Base-by-base conservation (phyloP, 768 basidiomycete genomes). In the Termitomyces sp. region DNA sequence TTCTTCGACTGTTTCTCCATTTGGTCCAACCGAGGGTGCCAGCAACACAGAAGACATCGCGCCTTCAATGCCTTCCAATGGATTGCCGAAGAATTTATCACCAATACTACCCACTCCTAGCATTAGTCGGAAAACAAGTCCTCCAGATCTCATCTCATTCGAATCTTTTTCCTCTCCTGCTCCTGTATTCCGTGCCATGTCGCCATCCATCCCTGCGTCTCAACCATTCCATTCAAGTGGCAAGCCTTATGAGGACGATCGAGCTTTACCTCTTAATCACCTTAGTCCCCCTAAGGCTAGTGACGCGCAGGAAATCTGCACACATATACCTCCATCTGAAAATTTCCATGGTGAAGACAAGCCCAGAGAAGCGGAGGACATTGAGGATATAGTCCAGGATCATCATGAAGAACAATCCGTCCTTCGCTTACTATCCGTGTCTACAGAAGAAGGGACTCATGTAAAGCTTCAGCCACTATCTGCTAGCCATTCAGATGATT, bases 141-240 rank as follows among this genome's bases (percentile, higher is more conserved):
- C 56, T 24, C 32, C 20, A 24, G 74, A 72, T 60, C 72, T 76
- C 36, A 75, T 77, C 34, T 73, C 72, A 36, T 74, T 81, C 54
- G 79, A 82, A 64, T 75, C 79, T 22, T 71, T 77, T 63, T 69
- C 74, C 37, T 64, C 69, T 33, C 64, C 65, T 37, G 59, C 65
- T 56, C 58, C 61, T 57, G 54, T 60, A 6, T 58, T 65, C 27
- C 58, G 56, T 56, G 53, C 57, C 56, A 61, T 59, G 57, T 59
- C 60, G 37, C 56, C 64, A 50, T 47, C 58, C 24, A 58, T 62
- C 30, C 56, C 63, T n/a, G 12, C 18, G 4, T 26, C 51, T 27
- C 50, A 5, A 39, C 36, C 9, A 6, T 51, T 36, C 5, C 37
- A 18, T 14, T 3, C n/a, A 39, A 39, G 37, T 12, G 10, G 3